Base-by-base conservation (phyloP, 805 yeast species). In the Yarrowia sp. region DNA sequence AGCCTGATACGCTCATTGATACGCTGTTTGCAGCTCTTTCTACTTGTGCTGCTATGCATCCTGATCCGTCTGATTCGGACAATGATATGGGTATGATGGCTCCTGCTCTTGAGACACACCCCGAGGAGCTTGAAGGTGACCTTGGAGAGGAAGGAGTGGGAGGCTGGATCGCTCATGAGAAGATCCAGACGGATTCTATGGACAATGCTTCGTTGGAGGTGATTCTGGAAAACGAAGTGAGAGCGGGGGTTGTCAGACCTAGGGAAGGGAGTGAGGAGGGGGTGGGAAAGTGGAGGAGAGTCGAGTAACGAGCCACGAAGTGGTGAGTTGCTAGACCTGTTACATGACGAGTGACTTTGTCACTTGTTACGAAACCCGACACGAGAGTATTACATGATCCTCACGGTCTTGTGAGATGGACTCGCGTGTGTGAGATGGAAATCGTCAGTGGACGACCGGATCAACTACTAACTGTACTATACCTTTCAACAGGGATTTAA, bases 21-120 rank as follows among this genome's bases (percentile, higher is more conserved):
- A 65, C 48, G 28, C 38, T 57, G 48, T 71, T 69, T 55, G 55
- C 66, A 0, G 71, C 72, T 4, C 41, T 71, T 45, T 66, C 71
- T 22, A 66, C 64, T 36, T 71, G 73, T 65, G 66, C 72, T 1
- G 60, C 71, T 28, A 51, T 71, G 44, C 73, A 71, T 55, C 69
- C 69, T 7, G 73, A 69, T 45, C 57, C 65, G 6, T 51, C 60
- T 2, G 61, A 55, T 15, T 55, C 61, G 8, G 61, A 55, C 14
- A 41, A 55, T 13, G 61, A 55, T 6, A 38, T 51, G 60, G 60
- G 44, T 1, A 32, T 18, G 33, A 17, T 38, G 9, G 44, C 38
- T 7, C 44, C 60, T 38, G 60, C 60, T 9, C 38, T 51, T n/a
- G 60, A 51, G 13, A 51, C 36, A 6, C 60, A 51, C 3, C 9